Conservation (phyloP, 1,284 basidiomycete genomes). For the Lentinula novae-zelandiae region DNA sequence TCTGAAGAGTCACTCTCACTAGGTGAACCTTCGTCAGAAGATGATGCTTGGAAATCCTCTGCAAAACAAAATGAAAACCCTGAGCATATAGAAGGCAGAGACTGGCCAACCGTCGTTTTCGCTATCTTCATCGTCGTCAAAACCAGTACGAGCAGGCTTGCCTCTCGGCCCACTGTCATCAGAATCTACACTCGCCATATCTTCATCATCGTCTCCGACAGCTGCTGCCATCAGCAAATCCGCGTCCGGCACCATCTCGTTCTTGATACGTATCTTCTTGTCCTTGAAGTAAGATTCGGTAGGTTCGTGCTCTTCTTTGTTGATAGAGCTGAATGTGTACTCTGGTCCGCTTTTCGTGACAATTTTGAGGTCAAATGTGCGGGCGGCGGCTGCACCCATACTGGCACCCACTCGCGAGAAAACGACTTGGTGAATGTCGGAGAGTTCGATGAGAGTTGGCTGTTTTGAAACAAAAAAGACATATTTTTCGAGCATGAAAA, state of each 20-base stretch:
- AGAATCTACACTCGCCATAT: slow-evolving; percentile 78
- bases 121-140: slow-evolving; percentile 73
- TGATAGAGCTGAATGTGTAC: slow-evolving; percentile 89
- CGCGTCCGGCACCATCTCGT: slow-evolving; percentile 91
- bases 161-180: slow-evolving; percentile 59
- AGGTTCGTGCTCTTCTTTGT: slow-evolving; percentile 92
- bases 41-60: slow-evolving; percentile 89
- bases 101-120: slow-evolving; percentile 67
- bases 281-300: slow-evolving; percentile 84
- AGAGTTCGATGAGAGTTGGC: slow-evolving; percentile 88
- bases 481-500: slow-evolving; percentile 98
- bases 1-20: slow-evolving; percentile 69
- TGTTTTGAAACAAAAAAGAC: slow-evolving; percentile 98
- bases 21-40: slow-evolving; percentile 82
- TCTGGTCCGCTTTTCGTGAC: slow-evolving; percentile 81
- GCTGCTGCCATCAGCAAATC: slow-evolving; percentile 69
- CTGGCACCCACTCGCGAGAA: slow-evolving; percentile 96
- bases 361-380: slow-evolving; percentile 94
- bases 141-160: slow-evolving; percentile 36
- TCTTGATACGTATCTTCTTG: slow-evolving; percentile 94
- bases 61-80: slow-evolving; percentile 24
- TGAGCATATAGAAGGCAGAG: slow-evolving; percentile 13
- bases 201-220: slow-evolving; percentile 66
- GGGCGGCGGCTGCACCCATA: slow-evolving; percentile 76
- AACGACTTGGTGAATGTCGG: slow-evolving; percentile 87